These are phyloP conservation scores for Suaeda aralocaspica DNA, from an alignment of 148 eudicot species.

Conservation along the genomic window DNA sequence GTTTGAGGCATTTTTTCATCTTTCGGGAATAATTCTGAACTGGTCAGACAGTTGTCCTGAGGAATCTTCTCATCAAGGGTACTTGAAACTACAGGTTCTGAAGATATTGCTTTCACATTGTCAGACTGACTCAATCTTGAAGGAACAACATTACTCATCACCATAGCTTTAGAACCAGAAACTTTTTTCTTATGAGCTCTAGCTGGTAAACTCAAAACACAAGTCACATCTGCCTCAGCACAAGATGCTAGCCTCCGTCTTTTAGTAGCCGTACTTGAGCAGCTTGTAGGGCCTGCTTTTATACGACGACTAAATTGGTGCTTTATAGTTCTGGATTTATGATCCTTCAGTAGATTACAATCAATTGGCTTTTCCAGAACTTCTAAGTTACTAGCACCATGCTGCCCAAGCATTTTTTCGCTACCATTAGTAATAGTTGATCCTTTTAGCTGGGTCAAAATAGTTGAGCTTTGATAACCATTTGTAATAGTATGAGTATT, in stretches of 20 bases:
- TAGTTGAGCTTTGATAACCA: slow-evolving; percentile 1
- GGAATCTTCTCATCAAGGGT: slow-evolving; percentile 18
- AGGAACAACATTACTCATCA: slow-evolving; percentile 5
- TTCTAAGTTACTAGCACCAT: slow-evolving; percentile 9
- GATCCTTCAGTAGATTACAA: slow-evolving; percentile 16
- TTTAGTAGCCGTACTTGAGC: slow-evolving; percentile 21
- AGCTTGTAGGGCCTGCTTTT: slow-evolving; percentile 23
- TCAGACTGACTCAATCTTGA: slow-evolving; percentile 19
- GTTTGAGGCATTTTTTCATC: slow-evolving; percentile 15
- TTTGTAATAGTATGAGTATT: slow-evolving; percentile 18
- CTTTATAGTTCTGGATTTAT: slow-evolving; percentile 30
- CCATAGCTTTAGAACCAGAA: not conserved
- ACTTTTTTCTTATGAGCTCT: slow-evolving; percentile 2
- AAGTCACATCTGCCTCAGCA: slow-evolving; percentile 24
- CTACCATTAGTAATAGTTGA: slow-evolving; percentile 10
- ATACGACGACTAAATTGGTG: slow-evolving; percentile 37
- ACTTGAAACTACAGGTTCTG: slow-evolving; percentile 1
- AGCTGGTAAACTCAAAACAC: slow-evolving; percentile 34
- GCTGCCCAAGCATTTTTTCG: not conserved
- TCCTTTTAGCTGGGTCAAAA: slow-evolving; percentile 8
- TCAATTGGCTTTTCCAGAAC: slow-evolving; percentile 11
- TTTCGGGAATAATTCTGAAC: not conserved
- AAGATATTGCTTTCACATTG: slow-evolving; percentile 7
- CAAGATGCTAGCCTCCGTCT: slow-evolving; percentile 30
- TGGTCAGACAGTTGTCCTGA: slow-evolving; percentile 4